Base-by-base conservation (phyloP, 129 eudicot genomes). In the Tagetes patula region DNA sequence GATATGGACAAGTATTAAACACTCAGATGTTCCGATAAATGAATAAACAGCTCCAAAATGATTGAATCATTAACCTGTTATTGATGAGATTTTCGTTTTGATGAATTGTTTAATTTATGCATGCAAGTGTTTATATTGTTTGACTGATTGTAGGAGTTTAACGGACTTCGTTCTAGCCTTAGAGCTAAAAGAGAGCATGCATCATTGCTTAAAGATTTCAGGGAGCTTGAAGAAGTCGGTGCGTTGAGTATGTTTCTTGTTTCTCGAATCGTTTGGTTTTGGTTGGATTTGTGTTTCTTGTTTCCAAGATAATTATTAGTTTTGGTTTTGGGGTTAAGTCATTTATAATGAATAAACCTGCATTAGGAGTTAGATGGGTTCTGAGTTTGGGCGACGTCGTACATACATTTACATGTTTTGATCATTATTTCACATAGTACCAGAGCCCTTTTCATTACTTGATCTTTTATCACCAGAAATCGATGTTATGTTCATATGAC, bases 101-200 rank as follows among this genome's bases (percentile, higher is more conserved):
- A 47, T 47, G 46, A 31, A 72, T 58, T 20, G 27, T 20, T 20
- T 47, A 47, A 47, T 47, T 11, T 47, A 47, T 32, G 37, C 46
- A 32, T 58, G 14, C 46, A 12, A 27, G 37, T 73, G 41, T 8
- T 53, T 48, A 20, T 64, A 20, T 52, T 65, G 8, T 65, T 67
- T 70, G 53, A 46, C 75, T 69, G 46, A 38, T 63, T 84, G 55
- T 75, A 95, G 99, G 97, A 90, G 81, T 95, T 90, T 65, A 82
- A 85, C 75, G 81, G 90, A 79, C 89, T 95, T 54, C 85, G 95
- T 41, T 95, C 96, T 46, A 90, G 97, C 78, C 87, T 88, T 72
- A 84, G 91, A 80, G 97, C 97, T 34, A 95, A 91, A 82, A 91
- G 85, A 84, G 99, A 95, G 77, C 99, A 95, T 79, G 99, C 99